Conservation (phyloP, 73 alveolate species). For the Durusdinium trenchii region DNA sequence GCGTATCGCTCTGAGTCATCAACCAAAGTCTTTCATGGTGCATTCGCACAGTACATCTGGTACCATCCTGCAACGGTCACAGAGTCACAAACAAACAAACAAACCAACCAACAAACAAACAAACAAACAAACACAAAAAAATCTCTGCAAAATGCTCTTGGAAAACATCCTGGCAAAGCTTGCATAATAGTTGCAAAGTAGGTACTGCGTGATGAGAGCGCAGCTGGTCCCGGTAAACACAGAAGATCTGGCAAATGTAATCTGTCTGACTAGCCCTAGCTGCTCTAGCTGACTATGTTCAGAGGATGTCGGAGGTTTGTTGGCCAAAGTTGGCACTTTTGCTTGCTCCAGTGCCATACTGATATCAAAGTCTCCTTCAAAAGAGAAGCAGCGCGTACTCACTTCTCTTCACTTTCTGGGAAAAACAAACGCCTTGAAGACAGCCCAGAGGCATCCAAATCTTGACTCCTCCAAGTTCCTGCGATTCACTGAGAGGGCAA, state of each 20-base stretch:
- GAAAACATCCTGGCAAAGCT: too few species aligned
- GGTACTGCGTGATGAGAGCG: too few species aligned
- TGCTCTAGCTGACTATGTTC: neutral
- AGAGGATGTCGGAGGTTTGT: neutral
- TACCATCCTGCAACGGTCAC: constrained; percentile 90
- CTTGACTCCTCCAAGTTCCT: constrained; percentile 60
- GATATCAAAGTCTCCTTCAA: neutral
- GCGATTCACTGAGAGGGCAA: neutral
- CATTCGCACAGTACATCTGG: constrained; percentile 82
- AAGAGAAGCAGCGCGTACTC: neutral
- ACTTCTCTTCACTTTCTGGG: neutral
- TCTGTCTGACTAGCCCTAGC: too few species aligned
- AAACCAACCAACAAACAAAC: too few species aligned
- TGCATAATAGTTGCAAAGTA: too few species aligned
- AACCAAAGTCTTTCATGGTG: constrained; percentile 80
- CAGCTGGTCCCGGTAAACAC: too few species aligned
- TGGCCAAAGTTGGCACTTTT: neutral
- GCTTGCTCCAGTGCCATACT: neutral
- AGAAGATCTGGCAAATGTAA: too few species aligned
- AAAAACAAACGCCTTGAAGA: constrained; percentile 44
- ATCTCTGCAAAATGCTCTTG: too few species aligned
- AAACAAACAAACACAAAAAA: too few species aligned
- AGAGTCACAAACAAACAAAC: too few species aligned
- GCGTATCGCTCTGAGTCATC: neutral
- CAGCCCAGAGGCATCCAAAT: constrained; percentile 82